Conservation (phyloP, 108 stramenopile species). For the Pelagomonas calceolata region DNA sequence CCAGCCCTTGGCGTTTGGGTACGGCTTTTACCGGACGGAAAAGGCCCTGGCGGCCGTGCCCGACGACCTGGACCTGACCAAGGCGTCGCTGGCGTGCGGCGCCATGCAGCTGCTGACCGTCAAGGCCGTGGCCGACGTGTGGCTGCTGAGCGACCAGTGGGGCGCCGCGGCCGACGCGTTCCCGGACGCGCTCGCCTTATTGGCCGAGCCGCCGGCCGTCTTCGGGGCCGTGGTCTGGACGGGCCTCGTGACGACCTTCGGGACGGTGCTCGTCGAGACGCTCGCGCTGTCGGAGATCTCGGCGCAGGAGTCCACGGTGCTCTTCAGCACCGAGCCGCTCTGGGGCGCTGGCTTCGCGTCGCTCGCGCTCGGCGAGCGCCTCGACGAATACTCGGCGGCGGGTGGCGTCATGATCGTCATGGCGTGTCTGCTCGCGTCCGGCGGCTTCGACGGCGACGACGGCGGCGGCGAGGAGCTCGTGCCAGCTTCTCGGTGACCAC, state of each 20-base stretch:
- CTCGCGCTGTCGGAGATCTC: slow-evolving; percentile 44
- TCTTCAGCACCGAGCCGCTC: not conserved
- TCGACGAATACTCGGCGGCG: not conserved
- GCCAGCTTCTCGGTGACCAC: no score
- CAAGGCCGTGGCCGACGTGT: not conserved
- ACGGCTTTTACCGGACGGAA: no score
- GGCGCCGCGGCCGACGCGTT: slow-evolving; percentile 37
- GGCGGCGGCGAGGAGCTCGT: no score
- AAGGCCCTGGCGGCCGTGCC: no score
- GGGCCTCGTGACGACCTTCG: slow-evolving; percentile 48
- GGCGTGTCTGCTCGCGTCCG: slow-evolving; percentile 34
- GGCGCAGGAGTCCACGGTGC: slow-evolving; percentile 35
- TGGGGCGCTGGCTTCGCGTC: not conserved
- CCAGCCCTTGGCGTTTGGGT: no score
- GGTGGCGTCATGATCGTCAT: not conserved
- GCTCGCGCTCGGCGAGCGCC: not conserved
- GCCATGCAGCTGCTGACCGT: no score
- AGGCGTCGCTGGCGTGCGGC: no score
- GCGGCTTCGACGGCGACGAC: no score
- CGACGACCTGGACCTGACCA: no score
- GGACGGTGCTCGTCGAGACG: slow-evolving; percentile 48
- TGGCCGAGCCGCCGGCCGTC: no score
- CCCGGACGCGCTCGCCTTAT: no score
- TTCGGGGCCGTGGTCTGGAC: slow-evolving; percentile 23
- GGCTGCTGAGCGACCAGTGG: slow-evolving; percentile 33